Base-by-base conservation (phyloP, 805 yeast species). In the Schwanniomyces yamadae region DNA sequence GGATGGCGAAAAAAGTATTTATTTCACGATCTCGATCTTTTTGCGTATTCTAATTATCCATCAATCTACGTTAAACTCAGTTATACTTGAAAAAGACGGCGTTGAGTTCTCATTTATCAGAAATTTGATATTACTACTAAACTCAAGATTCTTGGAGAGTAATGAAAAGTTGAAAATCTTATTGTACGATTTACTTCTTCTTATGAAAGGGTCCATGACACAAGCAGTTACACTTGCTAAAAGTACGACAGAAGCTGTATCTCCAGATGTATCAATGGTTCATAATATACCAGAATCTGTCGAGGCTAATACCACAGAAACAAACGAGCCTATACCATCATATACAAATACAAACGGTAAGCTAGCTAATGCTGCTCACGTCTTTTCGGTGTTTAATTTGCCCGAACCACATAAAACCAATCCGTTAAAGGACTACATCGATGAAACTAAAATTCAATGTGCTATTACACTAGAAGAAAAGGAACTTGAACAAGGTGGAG, bases 11-110 rank as follows among this genome's bases (percentile, higher is more conserved):
- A 15, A 24, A 13, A 15, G 29, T 21, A 22, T 59, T 4, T 44
- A 53, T 25, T 44, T 43, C 44, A 45, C 77, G 0, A 63, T 79
- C 5, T 67, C 75, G 6, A 61, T 78, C 18, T 66, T 76, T 40
- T 60, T 80, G 39, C 64, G 79, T 38, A 74, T 80, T 11, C 57
- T 80, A n/a, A 67, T 78, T 31, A 73, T 80, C 31, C 85, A 80
- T 52, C 77, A 76, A 48, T 53, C 59, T 3, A 66, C 74, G 13
- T 55, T 81, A 24, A 73, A 74, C 12, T 61, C 67, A 5, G 52
- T 73, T n/a, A 62, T 78, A 1, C 40, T 63, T 33, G 73, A 52
- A 48, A 71, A 39, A 45, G 44, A 43, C 49, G 41, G 68, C 52
- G 55, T 52, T 57, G 70, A 71, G 28, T 75, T 75, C 37, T 60